Evolutionary conservation across 371 early-diverging fungal species (phyloP).

Genomic region (Mortierella sp.): DNA sequence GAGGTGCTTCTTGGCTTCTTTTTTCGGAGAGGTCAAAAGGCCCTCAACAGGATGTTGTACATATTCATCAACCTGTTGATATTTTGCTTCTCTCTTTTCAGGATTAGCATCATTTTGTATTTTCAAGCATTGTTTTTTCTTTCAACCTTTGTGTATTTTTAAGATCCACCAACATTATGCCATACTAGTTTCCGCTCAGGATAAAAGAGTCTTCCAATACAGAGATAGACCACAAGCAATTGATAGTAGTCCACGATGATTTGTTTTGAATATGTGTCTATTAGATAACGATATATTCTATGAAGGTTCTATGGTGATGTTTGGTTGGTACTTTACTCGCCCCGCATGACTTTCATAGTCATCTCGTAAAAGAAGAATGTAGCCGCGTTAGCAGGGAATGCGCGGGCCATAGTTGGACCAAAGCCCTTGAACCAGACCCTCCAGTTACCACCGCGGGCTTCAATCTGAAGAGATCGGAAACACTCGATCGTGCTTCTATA

Average conservation of each 20-base stretch:
- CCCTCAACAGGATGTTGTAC: conserved; percentile 25
- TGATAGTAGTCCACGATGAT: too few species aligned
- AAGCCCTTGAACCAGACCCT: conserved; percentile 83
- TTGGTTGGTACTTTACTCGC: conserved; percentile 9
- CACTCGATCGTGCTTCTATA: conserved; percentile 58
- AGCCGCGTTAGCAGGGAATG: conserved; percentile 93
- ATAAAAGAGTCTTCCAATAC: too few species aligned
- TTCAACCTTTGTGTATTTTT: conserved; percentile 7
- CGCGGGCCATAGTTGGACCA: conserved; percentile 87
- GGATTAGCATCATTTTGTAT: conserved; percentile 5
- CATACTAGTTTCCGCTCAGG: too few species aligned
- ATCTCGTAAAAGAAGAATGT: conserved; percentile 86
- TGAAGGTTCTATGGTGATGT: too few species aligned
- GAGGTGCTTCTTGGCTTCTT: too few species aligned
- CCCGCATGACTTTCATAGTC: conserved; percentile 69
- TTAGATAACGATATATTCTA: too few species aligned
- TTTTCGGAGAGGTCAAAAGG: too few species aligned
- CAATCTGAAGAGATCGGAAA: conserved; percentile 60
- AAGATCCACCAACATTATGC: too few species aligned
- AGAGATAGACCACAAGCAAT: too few species aligned
- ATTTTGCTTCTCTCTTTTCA: conserved; percentile 7
- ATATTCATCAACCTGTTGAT: conserved; percentile 17
- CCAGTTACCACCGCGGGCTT: conserved; percentile 61
- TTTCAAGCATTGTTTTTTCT: conserved; percentile 9
- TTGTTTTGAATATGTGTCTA: too few species aligned